A percentile compares a stretch with the other conserved stretches of the same genome.
These are phyloP conservation scores for Cladorrhinum samala DNA, from an alignment of 495 filamentous ascomycete species.

Conservation along the genomic window DNA sequence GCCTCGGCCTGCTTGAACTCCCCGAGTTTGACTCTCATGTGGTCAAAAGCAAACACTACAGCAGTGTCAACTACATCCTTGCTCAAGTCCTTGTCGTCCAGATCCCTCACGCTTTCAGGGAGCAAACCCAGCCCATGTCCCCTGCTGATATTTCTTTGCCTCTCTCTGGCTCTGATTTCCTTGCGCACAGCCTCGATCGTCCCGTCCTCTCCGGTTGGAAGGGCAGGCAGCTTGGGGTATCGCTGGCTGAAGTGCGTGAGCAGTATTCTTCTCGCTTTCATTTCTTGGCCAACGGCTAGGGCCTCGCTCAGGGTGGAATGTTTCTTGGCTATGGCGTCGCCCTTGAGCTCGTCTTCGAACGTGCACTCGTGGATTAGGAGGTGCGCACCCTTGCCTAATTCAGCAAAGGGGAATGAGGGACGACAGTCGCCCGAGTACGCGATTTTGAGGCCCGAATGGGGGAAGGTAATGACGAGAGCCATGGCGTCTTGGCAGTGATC, in stretches of 20 bases:
- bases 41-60: constrained; percentile 78
- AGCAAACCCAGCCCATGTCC: constrained; percentile 22
- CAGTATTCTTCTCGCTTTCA: constrained; percentile 69
- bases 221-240: constrained; percentile 77
- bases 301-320: constrained; percentile 85
- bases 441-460: constrained; percentile 66
- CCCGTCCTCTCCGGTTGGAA: constrained; percentile 32
- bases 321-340: constrained; percentile 79
- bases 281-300: constrained; percentile 64
- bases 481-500: constrained; percentile 72
- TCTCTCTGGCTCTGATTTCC: not conserved
- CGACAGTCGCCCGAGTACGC: constrained; percentile 92
- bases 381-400: constrained; percentile 66
- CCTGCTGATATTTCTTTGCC: not conserved
- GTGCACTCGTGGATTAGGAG: constrained; percentile 93
- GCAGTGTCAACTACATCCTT: constrained; percentile 36
- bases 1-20: constrained; percentile 73
- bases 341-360: constrained; percentile 75
- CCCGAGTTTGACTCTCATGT: constrained; percentile 74
- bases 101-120: constrained; percentile 8
- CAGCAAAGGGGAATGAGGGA: constrained; percentile 61
- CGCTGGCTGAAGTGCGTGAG: constrained; percentile 93
- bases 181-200: not conserved
- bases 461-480: constrained; percentile 71
- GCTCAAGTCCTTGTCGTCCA: constrained; percentile 2